Evolutionary conservation across 176 grass and related monocot genomes (phyloP).

Genomic region (Oryza glumipatula): DNA sequence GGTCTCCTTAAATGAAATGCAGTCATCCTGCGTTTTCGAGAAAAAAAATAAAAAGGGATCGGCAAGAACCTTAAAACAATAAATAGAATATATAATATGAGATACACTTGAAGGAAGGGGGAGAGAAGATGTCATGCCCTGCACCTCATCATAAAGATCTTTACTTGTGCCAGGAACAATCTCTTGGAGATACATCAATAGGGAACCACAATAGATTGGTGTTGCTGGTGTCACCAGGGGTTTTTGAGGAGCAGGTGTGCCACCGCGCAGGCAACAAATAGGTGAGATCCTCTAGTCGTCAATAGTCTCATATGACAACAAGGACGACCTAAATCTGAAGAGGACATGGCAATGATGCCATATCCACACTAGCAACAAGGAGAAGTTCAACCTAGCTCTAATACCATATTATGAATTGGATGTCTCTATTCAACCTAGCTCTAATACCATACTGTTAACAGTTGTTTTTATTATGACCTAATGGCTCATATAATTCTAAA

Average conservation of each 20-base stretch:
- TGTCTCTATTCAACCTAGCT: background rate
- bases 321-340: background rate
- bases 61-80: too few relatives aligned
- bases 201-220: background rate
- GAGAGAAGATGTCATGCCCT: background rate
- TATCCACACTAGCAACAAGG: background rate
- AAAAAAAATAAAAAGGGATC: too few relatives aligned
- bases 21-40: too few relatives aligned
- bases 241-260: too few relatives aligned
- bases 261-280: background rate
- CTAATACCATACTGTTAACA: background rate
- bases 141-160: background rate
- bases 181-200: background rate
- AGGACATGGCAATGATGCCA: background rate
- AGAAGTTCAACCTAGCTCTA: background rate
- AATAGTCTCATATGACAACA: background rate
- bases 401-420: background rate
- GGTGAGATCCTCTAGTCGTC: background rate
- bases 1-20: too few relatives aligned
- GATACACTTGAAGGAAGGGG: too few relatives aligned
- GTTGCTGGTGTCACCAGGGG: background rate
- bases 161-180: background rate
- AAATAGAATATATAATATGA: too few relatives aligned
- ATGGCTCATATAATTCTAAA: background rate
- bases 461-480: background rate